phyloP scores from a whole-genome alignment of 306 rosid species.

The Canavalia ensiformis region DNA sequence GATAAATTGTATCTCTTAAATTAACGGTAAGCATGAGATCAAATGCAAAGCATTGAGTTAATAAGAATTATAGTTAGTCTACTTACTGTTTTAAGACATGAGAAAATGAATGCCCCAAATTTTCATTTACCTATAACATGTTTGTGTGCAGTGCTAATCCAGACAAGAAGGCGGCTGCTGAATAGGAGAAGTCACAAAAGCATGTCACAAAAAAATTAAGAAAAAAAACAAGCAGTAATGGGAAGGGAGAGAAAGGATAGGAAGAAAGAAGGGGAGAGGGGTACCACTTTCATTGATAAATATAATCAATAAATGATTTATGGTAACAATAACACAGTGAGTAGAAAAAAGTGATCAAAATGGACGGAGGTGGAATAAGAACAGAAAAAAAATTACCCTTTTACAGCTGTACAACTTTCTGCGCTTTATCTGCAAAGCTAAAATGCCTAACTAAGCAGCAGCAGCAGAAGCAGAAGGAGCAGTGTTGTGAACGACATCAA shows the following conservation, averaged over 20 bases:
- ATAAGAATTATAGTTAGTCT: background rate
- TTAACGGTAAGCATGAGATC: background rate
- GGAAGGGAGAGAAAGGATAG: background rate
- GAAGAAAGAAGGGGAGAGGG: background rate
- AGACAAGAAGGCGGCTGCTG: slow-evolving; percentile 62
- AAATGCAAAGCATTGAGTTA: background rate
- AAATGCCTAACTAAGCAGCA: slow-evolving; percentile 67
- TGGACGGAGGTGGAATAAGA: slow-evolving; percentile 28
- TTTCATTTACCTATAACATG: slow-evolving; percentile 46
- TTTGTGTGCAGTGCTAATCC: slow-evolving; percentile 51
- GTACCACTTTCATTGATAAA: slow-evolving; percentile 35
- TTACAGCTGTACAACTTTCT: slow-evolving; percentile 66
- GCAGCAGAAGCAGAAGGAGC: slow-evolving; percentile 54
- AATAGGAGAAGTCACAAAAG: slow-evolving; percentile 42
- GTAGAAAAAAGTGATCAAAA: slow-evolving; percentile 24
- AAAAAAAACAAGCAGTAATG: background rate
- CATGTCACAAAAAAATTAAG: slow-evolving; percentile 9
- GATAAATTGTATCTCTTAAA: background rate
- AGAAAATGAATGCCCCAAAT: slow-evolving; percentile 27
- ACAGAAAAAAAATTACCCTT: slow-evolving; percentile 50
- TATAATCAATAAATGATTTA: slow-evolving; percentile 27
- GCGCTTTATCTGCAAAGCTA: slow-evolving; percentile 74
- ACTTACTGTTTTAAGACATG: slow-evolving; percentile 18
- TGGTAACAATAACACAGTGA: slow-evolving; percentile 27
- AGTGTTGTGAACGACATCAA: slow-evolving; percentile 54